Percentiles rank a stretch among this genome's conserved stretches.
These are phyloP conservation scores for Phytopythium aichiense DNA, from an alignment of 352 stramenopile species.

Conservation along the genomic window DNA sequence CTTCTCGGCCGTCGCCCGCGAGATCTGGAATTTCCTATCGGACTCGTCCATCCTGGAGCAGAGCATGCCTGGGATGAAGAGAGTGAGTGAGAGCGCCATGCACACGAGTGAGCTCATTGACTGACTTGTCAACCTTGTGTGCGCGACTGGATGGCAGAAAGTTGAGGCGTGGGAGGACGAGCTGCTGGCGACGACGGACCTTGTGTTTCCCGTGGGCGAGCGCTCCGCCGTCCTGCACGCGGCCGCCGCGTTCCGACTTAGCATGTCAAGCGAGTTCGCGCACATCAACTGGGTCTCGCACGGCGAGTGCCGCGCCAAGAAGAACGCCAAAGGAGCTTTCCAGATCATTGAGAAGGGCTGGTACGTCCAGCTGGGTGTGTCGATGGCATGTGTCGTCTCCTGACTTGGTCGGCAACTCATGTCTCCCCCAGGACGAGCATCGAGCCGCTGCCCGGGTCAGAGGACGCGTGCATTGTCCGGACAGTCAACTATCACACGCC, in stretches of 20 bases:
- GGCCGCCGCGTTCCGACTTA: constrained; percentile 10
- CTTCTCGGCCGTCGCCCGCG: constrained; percentile 22
- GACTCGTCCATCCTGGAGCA: constrained; percentile 19
- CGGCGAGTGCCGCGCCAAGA: constrained; percentile 26
- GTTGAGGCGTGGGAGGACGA: constrained; percentile 20
- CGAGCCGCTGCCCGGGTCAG: constrained; percentile 1
- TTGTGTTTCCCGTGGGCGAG: constrained; percentile 16
- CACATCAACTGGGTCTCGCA: constrained; percentile 28
- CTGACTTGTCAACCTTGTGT: too few relatives aligned
- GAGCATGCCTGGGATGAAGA: constrained; percentile 7
- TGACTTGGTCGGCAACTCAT: too few relatives aligned
- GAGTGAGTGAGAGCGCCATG: constrained; percentile 6
- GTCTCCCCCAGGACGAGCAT: constrained; percentile 10
- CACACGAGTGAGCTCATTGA: not conserved
- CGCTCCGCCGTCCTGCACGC: constrained; percentile 9
- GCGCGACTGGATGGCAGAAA: not conserved
- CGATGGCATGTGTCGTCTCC: not conserved
- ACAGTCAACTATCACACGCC: constrained; percentile 12
- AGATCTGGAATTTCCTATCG: constrained; percentile 29
- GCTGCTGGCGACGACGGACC: constrained; percentile 22
- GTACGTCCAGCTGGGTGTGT: constrained; percentile 12
- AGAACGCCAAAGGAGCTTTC: constrained; percentile 26
- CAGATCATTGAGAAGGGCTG: constrained; percentile 35
- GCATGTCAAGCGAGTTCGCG: constrained; percentile 1
- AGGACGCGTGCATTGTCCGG: constrained; percentile 11